Evolutionary conservation across 164 flowering plant species (phyloP).

Genomic region (Sextonia rubra): DNA sequence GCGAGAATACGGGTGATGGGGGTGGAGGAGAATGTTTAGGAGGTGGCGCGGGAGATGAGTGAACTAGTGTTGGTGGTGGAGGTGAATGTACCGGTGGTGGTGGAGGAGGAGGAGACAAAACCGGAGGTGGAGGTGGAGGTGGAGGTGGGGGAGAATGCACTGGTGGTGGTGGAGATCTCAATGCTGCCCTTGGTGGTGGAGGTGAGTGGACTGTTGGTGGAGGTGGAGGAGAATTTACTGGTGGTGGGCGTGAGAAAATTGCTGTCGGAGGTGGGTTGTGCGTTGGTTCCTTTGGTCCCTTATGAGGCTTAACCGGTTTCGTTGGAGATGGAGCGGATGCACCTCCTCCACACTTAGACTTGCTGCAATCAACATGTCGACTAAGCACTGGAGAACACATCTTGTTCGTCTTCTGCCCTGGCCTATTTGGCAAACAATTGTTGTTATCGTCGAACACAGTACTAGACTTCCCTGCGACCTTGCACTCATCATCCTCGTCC

Average conservation of each 20-base stretch:
- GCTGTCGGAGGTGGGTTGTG: not conserved
- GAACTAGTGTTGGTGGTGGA: not conserved
- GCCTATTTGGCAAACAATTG: constrained; percentile 37
- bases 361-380: constrained; percentile 38
- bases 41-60: not conserved
- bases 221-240: constrained; percentile 4
- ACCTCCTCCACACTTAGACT: constrained; percentile 23
- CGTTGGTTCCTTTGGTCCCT: not conserved
- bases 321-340: not conserved
- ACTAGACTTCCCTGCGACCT: constrained; percentile 2
- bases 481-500: constrained; percentile 27
- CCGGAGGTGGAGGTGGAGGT: not conserved
- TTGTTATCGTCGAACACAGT: constrained; percentile 19
- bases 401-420: constrained; percentile 28
- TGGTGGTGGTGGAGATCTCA: not conserved
- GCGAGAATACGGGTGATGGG: not conserved
- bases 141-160: not conserved
- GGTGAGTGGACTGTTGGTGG: constrained; percentile 9
- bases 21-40: not conserved
- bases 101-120: constrained; percentile 5
- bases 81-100: constrained; percentile 8
- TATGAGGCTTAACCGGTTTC: constrained; percentile 4
- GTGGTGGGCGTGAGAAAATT: constrained; percentile 4
- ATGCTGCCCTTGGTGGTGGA: not conserved
- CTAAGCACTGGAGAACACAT: constrained; percentile 23